Conservation (phyloP, 345 rosid genomes). For the Gossypium ekmanianum region DNA sequence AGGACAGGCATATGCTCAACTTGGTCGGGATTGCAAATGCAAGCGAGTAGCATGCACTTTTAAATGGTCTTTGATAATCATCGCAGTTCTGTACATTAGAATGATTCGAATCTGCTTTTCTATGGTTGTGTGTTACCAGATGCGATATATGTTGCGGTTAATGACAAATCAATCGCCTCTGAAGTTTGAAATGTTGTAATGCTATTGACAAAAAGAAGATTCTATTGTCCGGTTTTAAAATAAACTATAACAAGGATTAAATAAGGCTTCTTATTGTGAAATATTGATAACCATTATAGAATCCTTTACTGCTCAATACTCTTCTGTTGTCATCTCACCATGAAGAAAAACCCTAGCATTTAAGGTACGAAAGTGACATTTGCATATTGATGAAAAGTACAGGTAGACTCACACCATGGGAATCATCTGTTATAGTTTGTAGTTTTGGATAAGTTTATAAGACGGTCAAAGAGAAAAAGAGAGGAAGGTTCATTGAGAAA, state of each 20-base stretch:
- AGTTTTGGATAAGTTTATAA: not conserved
- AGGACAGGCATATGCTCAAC: constrained; percentile 84
- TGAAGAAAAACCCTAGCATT: not conserved
- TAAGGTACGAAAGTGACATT: not conserved
- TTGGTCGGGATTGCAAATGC: constrained; percentile 85
- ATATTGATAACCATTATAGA: not conserved
- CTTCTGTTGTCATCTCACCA: not conserved
- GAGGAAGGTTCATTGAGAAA: not conserved
- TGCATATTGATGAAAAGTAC: not conserved
- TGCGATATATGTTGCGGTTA: not conserved
- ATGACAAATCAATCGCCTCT: not conserved
- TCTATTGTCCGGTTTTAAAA: not conserved
- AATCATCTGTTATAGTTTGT: not conserved
- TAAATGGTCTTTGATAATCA: not conserved
- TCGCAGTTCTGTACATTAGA: not conserved
- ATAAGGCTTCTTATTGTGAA: not conserved
- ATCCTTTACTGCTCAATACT: not conserved
- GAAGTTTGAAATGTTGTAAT: not conserved
- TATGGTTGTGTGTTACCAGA: too few relatives aligned
- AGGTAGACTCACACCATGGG: not conserved
- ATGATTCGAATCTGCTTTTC: not conserved
- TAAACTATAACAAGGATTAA: not conserved
- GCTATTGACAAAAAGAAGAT: not conserved
- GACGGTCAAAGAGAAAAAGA: not conserved
- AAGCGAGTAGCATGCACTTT: constrained; percentile 34